Evolutionary conservation across 768 basidiomycete species (phyloP).

Genomic region (Solioccasus polychromus): DNA sequence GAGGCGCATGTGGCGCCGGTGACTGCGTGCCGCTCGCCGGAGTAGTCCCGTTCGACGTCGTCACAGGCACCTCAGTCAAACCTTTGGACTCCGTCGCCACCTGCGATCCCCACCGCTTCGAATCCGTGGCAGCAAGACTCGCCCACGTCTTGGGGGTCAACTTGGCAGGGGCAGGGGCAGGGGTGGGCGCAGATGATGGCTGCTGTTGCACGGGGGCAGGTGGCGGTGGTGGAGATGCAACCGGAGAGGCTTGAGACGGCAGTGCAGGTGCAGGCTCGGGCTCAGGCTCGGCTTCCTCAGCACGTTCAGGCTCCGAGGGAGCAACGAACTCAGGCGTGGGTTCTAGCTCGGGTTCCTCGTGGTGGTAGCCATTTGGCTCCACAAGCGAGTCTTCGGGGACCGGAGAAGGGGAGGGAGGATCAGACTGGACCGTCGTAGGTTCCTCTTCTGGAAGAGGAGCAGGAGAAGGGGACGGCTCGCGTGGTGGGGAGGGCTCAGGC

Average conservation of each 20-base stretch:
- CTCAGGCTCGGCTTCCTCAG: conserved; percentile 16
- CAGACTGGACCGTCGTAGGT: conserved; percentile 37
- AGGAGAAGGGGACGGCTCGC: conserved; percentile 28
- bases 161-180: conserved; percentile 38
- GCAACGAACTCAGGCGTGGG: conserved; percentile 23
- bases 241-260: conserved; percentile 8
- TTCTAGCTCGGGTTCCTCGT: conserved; percentile 33
- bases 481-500: conserved; percentile 33
- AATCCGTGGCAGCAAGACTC: conserved; percentile 79
- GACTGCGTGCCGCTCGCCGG: conserved; percentile 40
- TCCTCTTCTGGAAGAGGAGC: conserved; percentile 35
- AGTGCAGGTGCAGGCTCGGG: conserved; percentile 27
- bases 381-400: conserved; percentile 39
- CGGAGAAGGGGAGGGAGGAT: conserved; percentile 33
- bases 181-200: conserved; percentile 25
- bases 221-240: conserved; percentile 29
- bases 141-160: conserved; percentile 84
- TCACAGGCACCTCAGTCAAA: conserved; percentile 63
- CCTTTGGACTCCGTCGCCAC: conserved; percentile 78
- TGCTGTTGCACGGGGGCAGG: conserved; percentile 27
- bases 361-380: conserved; percentile 41
- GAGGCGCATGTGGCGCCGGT: conserved; percentile 31
- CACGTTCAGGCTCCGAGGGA: conserved; percentile 25
- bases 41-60: conserved; percentile 36
- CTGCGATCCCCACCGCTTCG: conserved; percentile 81